Evolutionary conservation across 2,329 filamentous ascomycete species (phyloP).

Genomic region (Botrytis squamosa): DNA sequence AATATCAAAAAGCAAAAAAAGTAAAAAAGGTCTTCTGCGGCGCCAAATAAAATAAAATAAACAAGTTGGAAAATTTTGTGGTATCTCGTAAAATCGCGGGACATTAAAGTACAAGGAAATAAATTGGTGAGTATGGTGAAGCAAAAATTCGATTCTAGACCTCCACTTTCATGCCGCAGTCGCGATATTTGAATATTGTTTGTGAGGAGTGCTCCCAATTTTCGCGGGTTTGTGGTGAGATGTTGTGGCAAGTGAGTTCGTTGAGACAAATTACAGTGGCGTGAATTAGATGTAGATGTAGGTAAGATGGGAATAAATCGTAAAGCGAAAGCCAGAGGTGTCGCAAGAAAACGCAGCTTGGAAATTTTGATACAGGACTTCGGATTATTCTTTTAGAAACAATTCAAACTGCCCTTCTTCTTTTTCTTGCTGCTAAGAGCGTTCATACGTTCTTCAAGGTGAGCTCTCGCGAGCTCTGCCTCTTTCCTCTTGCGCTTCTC

Average conservation of each 20-base stretch:
- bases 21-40: background rate
- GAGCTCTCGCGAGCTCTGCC: slow-evolving; percentile 82
- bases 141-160: background rate
- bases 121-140: slow-evolving; percentile 9
- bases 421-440: slow-evolving; percentile 73
- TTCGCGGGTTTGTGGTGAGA: background rate
- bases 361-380: slow-evolving; percentile 11
- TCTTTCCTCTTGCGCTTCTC: slow-evolving; percentile 90
- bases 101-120: slow-evolving; percentile 25
- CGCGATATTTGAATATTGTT: background rate
- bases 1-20: slow-evolving; percentile 16
- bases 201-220: background rate
- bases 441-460: slow-evolving; percentile 94
- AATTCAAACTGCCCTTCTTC: slow-evolving; percentile 90
- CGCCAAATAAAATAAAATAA: slow-evolving; percentile 4
- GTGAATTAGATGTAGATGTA: slow-evolving; percentile 14
- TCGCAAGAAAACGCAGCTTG: background rate
- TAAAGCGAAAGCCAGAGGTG: background rate
- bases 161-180: background rate
- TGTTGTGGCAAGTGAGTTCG: background rate
- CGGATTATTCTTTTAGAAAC: slow-evolving; percentile 56
- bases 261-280: slow-evolving; percentile 6
- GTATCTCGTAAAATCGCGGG: slow-evolving; percentile 31
- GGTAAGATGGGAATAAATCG: background rate
- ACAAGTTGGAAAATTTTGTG: slow-evolving; percentile 23